A percentile compares a stretch with the other conserved stretches of the same genome.
phyloP scores from a whole-genome alignment of 1,139 yeast species.

The Protomyces pachydermus region DNA sequence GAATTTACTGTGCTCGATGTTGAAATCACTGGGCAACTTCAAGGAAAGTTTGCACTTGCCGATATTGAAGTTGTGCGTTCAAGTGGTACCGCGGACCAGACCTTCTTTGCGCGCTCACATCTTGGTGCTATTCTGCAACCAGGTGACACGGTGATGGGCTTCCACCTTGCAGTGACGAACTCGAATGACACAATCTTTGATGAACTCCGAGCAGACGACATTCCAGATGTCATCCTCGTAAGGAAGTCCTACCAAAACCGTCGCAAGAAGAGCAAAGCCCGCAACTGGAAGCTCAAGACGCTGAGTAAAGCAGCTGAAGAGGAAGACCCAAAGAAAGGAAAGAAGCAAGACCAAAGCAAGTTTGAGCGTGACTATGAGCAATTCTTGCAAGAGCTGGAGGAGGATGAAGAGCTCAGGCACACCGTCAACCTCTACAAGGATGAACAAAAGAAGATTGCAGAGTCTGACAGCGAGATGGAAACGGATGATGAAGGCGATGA shows the following conservation, averaged over 20 bases:
- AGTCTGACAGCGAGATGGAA: constrained; percentile 38
- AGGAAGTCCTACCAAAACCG: constrained; percentile 73
- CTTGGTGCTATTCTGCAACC: constrained; percentile 91
- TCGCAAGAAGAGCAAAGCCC: constrained; percentile 70
- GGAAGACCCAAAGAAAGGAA: constrained; percentile 65
- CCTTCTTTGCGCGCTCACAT: constrained; percentile 79
- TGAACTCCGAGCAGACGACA: constrained; percentile 50
- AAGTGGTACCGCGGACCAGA: constrained; percentile 71
- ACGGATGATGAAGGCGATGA: constrained; percentile 32
- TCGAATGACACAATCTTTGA: constrained; percentile 86
- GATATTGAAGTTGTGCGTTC: constrained; percentile 87
- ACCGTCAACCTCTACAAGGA: constrained; percentile 75
- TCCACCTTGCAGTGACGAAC: constrained; percentile 74
- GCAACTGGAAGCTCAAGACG: constrained; percentile 94
- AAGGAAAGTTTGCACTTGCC: constrained; percentile 79
- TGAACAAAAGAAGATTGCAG: constrained; percentile 43
- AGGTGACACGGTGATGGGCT: constrained; percentile 92
- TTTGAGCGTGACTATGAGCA: constrained; percentile 93
- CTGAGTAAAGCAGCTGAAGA: constrained; percentile 87
- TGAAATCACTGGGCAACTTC: constrained; percentile 82
- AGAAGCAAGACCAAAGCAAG: constrained; percentile 79
- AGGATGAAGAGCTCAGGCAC: constrained; percentile 90
- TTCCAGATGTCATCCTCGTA: constrained; percentile 85
- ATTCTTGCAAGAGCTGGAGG: constrained; percentile 95
- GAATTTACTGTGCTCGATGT: constrained; percentile 90